Evolutionary conservation across 1,284 basidiomycete genomes (phyloP).

Genomic region (Ceratorhiza oryzae-sativae): DNA sequence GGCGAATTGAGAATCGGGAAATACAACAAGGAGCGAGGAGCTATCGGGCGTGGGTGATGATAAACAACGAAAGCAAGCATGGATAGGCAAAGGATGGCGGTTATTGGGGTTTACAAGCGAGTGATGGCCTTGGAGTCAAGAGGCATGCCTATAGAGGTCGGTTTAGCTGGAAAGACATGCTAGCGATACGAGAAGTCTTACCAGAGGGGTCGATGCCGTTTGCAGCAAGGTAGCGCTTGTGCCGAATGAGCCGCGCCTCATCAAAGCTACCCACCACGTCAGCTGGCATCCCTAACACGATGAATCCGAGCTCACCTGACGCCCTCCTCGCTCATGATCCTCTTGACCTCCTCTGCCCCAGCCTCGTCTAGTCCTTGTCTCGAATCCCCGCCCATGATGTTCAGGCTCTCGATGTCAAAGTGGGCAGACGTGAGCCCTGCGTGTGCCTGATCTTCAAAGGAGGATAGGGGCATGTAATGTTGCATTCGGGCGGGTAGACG

Average conservation of each 20-base stretch:
- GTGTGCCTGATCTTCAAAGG: slow-evolving; percentile 79
- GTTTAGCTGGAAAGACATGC: slow-evolving; percentile 18
- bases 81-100: slow-evolving; percentile 17
- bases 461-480: slow-evolving; percentile 74
- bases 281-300: background rate
- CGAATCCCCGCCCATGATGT: slow-evolving; percentile 78
- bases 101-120: slow-evolving; percentile 55
- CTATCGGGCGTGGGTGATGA: background rate
- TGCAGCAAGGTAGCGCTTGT: slow-evolving; percentile 80
- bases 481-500: slow-evolving; percentile 69
- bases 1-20: background rate
- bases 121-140: slow-evolving; percentile 82
- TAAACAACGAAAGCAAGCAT: slow-evolving; percentile 1
- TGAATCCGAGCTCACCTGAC: slow-evolving; percentile 66
- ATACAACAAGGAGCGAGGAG: slow-evolving; percentile 5
- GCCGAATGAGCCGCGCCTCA: slow-evolving; percentile 86
- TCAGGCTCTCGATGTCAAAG: slow-evolving; percentile 84
- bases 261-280: slow-evolving; percentile 69
- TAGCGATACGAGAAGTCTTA: slow-evolving; percentile 30
- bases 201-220: slow-evolving; percentile 87
- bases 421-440: slow-evolving; percentile 76
- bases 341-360: slow-evolving; percentile 82
- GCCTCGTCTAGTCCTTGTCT: slow-evolving; percentile 82
- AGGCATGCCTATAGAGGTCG: slow-evolving; percentile 57
- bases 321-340: slow-evolving; percentile 83